phyloP scores from a whole-genome alignment of 495 filamentous ascomycete species.

The Aspergillus cristatus region DNA sequence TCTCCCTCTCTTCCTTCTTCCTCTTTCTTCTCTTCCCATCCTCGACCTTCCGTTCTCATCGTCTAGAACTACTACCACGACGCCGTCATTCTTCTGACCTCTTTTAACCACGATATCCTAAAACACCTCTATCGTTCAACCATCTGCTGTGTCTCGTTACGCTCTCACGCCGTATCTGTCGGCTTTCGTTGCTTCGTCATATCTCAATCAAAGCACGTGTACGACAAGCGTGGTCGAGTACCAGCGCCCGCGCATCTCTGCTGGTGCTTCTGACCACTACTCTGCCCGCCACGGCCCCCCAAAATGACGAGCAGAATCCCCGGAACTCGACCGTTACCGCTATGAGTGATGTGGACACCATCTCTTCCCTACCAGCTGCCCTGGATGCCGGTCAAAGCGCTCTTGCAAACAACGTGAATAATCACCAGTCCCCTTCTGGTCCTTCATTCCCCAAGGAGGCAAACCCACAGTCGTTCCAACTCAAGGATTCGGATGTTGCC shows the following conservation, averaged over 20 bases:
- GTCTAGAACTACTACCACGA: too few relatives aligned
- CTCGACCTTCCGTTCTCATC: too few relatives aligned
- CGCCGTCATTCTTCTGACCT: too few relatives aligned
- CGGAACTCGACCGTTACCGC: constrained; percentile 38
- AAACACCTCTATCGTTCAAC: too few relatives aligned
- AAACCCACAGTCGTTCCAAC: constrained; percentile 9
- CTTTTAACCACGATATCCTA: too few relatives aligned
- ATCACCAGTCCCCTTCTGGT: constrained; percentile 17
- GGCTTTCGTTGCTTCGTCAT: not conserved
- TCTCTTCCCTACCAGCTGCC: constrained; percentile 34
- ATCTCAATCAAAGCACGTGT: not conserved
- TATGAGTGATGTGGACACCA: constrained; percentile 44
- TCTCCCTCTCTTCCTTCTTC: constrained; percentile 1
- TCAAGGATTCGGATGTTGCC: constrained; percentile 13
- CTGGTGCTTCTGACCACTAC: constrained; percentile 31
- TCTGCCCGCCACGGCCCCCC: constrained; percentile 31
- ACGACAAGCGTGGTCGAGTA: constrained; percentile 17
- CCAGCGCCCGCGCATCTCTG: constrained; percentile 30
- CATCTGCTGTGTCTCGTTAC: too few relatives aligned
- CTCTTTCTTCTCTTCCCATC: not conserved
- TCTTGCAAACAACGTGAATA: constrained; percentile 30
- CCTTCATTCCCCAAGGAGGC: constrained; percentile 18
- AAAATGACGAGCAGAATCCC: constrained; percentile 42
- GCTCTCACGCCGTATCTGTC: not conserved
- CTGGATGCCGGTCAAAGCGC: constrained; percentile 31